Percentiles rank a stretch among this genome's conserved stretches.
phyloP scores from a whole-genome alignment of 148 eudicot genomes.

The Spergularia marina region DNA sequence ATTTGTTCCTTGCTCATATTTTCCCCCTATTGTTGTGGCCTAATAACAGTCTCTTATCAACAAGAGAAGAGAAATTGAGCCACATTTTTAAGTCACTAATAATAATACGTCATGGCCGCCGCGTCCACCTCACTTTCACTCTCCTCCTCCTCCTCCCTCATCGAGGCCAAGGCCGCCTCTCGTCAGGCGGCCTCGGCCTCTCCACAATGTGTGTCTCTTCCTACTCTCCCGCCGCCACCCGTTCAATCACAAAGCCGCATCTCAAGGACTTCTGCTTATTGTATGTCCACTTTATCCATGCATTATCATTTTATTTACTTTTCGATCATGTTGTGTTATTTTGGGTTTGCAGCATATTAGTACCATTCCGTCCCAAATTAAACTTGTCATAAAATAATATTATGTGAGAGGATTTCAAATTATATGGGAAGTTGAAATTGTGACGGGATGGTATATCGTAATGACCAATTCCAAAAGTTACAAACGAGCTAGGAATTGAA shows the following conservation, averaged over 20 bases:
- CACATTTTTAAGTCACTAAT: not conserved
- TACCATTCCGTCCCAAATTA: no score
- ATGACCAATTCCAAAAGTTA: no score
- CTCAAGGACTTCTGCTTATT: slow-evolving; percentile 48
- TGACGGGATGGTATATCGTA: no score
- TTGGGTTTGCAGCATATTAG: no score
- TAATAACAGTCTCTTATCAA: not conserved
- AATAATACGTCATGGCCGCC: slow-evolving; percentile 49
- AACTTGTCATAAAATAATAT: no score
- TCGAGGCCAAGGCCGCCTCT: slow-evolving; percentile 40
- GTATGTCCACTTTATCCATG: slow-evolving; percentile 32
- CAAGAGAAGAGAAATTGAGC: not conserved
- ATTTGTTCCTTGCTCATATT: not conserved
- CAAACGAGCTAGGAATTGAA: no score
- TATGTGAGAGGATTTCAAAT: no score
- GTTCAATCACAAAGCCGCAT: slow-evolving; percentile 42
- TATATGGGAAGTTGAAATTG: no score
- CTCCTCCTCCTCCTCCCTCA: slow-evolving; percentile 43
- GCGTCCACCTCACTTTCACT: slow-evolving; percentile 54
- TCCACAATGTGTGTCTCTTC: slow-evolving; percentile 58
- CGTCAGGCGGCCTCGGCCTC: slow-evolving; percentile 59
- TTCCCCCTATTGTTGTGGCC: slow-evolving; percentile 10
- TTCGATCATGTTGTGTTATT: no score
- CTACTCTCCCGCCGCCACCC: slow-evolving; percentile 53
- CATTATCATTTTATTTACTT: not conserved